Evolutionary conservation across 768 basidiomycete species (phyloP).

Genomic region (Fibroporia radiculosa): DNA sequence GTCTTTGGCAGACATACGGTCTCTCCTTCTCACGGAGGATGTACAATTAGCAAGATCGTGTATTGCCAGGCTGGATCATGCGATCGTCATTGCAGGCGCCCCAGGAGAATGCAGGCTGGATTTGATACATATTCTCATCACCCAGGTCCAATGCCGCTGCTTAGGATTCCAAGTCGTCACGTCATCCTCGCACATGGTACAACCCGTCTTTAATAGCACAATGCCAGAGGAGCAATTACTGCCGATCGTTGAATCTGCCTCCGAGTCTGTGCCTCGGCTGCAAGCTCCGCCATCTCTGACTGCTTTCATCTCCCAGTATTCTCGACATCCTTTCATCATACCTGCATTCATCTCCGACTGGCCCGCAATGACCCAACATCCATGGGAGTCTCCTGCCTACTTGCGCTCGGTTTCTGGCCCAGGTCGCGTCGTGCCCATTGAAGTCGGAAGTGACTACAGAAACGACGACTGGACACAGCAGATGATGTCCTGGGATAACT

Average conservation of each 20-base stretch:
- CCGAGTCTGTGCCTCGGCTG: slow-evolving; percentile 31
- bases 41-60: slow-evolving; percentile 29
- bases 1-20: slow-evolving; percentile 31
- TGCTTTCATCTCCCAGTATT: slow-evolving; percentile 33
- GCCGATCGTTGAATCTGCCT: slow-evolving; percentile 4
- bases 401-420: slow-evolving; percentile 64
- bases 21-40: slow-evolving; percentile 1
- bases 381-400: slow-evolving; percentile 69
- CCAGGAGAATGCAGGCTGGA: slow-evolving; percentile 54
- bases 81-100: slow-evolving; percentile 79
- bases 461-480: slow-evolving; percentile 72
- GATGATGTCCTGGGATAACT: slow-evolving; percentile 71
- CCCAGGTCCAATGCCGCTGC: slow-evolving; percentile 41
- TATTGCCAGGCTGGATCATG: slow-evolving; percentile 63
- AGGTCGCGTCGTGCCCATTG: slow-evolving; percentile 84
- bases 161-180: background rate
- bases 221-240: background rate
- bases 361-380: slow-evolving; percentile 66
- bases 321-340: slow-evolving; percentile 64
- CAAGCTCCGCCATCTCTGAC: slow-evolving; percentile 47
- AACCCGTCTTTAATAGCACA: background rate
- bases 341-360: slow-evolving; percentile 56
- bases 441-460: slow-evolving; percentile 82
- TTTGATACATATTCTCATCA: slow-evolving; percentile 56
- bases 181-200: background rate